Evolutionary conservation across 805 yeast genomes (phyloP), one percentile per base, ranked within the genome.

Genomic region (Dipodascus albidus): DNA sequence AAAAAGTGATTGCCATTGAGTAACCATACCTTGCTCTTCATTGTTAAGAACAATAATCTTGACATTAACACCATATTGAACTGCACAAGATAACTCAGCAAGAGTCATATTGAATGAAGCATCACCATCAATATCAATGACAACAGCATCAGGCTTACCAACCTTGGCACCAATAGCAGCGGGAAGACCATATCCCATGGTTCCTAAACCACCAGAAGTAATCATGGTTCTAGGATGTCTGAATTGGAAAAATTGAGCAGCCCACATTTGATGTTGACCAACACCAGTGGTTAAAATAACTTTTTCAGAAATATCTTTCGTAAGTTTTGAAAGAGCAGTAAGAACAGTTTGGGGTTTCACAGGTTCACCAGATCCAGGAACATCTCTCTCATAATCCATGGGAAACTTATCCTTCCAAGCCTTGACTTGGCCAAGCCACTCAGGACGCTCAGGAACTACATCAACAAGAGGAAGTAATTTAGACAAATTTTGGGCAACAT

Each of bases 261-360:
- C 95, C 99, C 99, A 91, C 99, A 91, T 91, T 76, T 91, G 99
- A 78, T 91, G 99, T 77, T 93, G 99, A 57, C 99, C 99, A 52
- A 93, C 98, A 77, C 99, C 99, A 38, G 99, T 93, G 52, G 98
- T 85, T 62, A 91, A 84, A 62, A 90, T 80, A 55, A 87, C 89
- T 62, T 86, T 90, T 65, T 80, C 86, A 62, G 70, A 69, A 58
- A 75, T 75, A 53, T 78, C 76, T 53, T 74, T 78, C 31, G 89
- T 82, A 61, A 89, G 83, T 57, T 80, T 77, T 2, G 93, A 80
- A 54, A 93, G 77, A 70, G 87, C 91, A 48, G 76, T 69, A 59
- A 93, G 81, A 51, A 91, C 82, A 47, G 97, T 87, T 75, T 93
- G 99, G 49, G 99, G 99, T 68, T 89, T 90, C 31, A 59, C 51